Evolutionary conservation across 2,329 filamentous ascomycete genomes (phyloP), one percentile per base, ranked within the genome.

Genomic region (Conoideocrella luteorostrata): DNA sequence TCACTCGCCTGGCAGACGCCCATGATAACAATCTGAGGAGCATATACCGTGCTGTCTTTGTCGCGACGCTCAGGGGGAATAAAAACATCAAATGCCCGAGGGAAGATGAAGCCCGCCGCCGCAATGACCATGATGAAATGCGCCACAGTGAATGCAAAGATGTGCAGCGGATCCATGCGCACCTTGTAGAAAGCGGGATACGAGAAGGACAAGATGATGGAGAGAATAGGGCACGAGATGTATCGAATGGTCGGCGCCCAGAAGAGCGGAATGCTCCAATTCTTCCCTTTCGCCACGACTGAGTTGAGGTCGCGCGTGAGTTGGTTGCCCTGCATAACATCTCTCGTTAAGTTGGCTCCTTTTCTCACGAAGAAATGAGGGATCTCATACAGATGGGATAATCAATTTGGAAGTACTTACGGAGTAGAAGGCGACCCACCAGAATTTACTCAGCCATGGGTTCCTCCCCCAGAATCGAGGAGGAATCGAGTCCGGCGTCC

Each of bases 221-320:
- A 64, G 0, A 73, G 57, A 5, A 70, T 61, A 0, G 70, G 71
- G 0, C 62, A 67, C 7, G 65, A 66, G 18, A 72, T 49, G 20
- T 69, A 74, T 6, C 69, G 68, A 0, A 72, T 54, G 17, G 21
- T 15, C 9, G 32, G 32, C 10, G 32, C 32, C 56, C 72, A 69
- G 50, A 73, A 64, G 23, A 22, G 47, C 3, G 72, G 73, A 3
- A 78, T 74, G 4, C 56, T 65, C 74, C 73, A 77, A 49, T 77
- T 77, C 9, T 67, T 68, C 11, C 68, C 65, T 2, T 57, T 58
- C 0, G n/a, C 20, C 0, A 67, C 68, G 23, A 77, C 66, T 7
- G 71, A 66, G 47, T 77, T 77, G 5, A 77, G 66, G 46, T 77
- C 73, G 6, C 64, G 67, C 15, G 68, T 65, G 13, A 77, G 58